These are phyloP conservation scores for Clitocybe nebularis DNA, from an alignment of 1,284 basidiomycete genomes.

Conservation along the genomic window DNA sequence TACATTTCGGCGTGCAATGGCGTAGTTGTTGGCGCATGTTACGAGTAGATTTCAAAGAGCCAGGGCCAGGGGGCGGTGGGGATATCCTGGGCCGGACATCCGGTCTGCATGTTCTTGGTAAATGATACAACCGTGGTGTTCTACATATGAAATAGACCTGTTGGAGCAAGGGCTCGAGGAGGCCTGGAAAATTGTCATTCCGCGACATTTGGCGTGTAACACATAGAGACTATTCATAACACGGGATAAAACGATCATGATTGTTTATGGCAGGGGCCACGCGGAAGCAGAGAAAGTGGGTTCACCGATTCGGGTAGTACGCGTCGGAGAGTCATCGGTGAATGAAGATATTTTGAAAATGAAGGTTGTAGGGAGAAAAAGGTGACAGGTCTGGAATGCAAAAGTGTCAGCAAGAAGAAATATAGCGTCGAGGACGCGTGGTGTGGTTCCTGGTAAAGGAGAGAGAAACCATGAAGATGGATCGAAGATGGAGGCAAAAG, in stretches of 20 bases:
- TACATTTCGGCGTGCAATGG: neutral
- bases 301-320: slow-evolving; percentile 16
- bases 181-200: slow-evolving; percentile 1
- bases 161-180: neutral
- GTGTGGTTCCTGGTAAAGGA: slow-evolving; percentile 6
- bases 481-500: slow-evolving; percentile 18
- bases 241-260: slow-evolving; percentile 3
- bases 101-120: too few relatives aligned
- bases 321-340: slow-evolving; percentile 27
- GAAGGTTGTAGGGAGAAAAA: slow-evolving; percentile 4
- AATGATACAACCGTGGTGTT: neutral
- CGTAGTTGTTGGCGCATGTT: neutral
- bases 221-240: neutral
- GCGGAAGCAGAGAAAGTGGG: slow-evolving; percentile 8
- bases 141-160: too few relatives aligned
- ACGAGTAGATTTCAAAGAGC: neutral
- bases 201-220: slow-evolving; percentile 1
- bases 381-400: slow-evolving; percentile 11
- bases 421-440: slow-evolving; percentile 13
- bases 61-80: neutral
- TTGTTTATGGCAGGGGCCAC: slow-evolving; percentile 1
- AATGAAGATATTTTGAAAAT: slow-evolving; percentile 12
- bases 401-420: slow-evolving; percentile 7
- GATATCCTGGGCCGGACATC: neutral
- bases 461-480: slow-evolving; percentile 1